These are phyloP conservation scores for Scedosporium minutisporum DNA, from an alignment of 2,329 filamentous ascomycete genomes.

Conservation along the genomic window DNA sequence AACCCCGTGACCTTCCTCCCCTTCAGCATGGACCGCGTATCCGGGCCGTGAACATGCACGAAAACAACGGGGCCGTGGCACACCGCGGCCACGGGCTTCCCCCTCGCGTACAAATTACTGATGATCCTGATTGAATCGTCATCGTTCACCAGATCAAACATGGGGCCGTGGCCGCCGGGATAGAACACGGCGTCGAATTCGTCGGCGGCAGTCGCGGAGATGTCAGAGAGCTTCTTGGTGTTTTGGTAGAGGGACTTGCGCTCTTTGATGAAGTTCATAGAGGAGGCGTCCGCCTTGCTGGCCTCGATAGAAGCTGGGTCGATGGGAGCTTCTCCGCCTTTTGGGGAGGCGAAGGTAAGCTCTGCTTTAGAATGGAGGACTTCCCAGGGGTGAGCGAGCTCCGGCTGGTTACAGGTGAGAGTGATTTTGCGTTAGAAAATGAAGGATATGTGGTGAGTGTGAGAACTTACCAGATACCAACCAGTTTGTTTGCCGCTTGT, in stretches of 20 bases:
- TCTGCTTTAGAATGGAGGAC: slow-evolving; percentile 44
- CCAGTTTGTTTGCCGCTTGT: slow-evolving; percentile 47
- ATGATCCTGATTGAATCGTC: slow-evolving; percentile 48
- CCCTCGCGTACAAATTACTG: slow-evolving; percentile 49
- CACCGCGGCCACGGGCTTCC: slow-evolving; percentile 56
- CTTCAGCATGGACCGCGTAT: slow-evolving; percentile 43
- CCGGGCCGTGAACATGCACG: slow-evolving; percentile 41
- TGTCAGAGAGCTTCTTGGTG: slow-evolving; percentile 46
- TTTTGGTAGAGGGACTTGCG: slow-evolving; percentile 53
- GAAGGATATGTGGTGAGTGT: background rate
- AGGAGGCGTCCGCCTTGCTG: slow-evolving; percentile 43
- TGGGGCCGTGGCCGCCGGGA: slow-evolving; percentile 51
- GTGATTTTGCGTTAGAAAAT: background rate
- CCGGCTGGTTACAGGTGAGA: slow-evolving; percentile 29
- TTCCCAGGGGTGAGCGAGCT: slow-evolving; percentile 56
- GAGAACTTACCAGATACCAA: slow-evolving; percentile 53
- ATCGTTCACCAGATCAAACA: slow-evolving; percentile 57
- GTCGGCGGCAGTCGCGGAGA: slow-evolving; percentile 38
- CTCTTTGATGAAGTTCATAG: slow-evolving; percentile 43
- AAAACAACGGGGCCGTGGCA: slow-evolving; percentile 61
- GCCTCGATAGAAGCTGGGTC: slow-evolving; percentile 48
- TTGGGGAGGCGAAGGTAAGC: slow-evolving; percentile 50
- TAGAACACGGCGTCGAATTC: slow-evolving; percentile 56
- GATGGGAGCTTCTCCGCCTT: slow-evolving; percentile 51
- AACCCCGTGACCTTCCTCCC: slow-evolving; percentile 54